These are phyloP conservation scores for Paxillus rubicundulus DNA, from an alignment of 768 basidiomycete genomes.

Conservation along the genomic window DNA sequence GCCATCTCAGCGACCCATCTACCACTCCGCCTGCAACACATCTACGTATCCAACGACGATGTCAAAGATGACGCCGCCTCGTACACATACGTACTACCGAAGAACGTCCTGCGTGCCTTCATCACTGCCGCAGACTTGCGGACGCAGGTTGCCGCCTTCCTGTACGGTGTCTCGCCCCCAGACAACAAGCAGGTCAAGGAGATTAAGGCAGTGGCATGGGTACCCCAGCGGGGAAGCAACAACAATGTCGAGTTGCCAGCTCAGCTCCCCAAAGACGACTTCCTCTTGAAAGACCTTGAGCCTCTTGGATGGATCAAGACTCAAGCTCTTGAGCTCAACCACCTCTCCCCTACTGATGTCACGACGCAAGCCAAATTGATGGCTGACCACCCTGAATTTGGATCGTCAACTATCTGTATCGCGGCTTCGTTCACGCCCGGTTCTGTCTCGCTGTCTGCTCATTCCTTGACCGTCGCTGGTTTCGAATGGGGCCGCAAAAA, in stretches of 20 bases:
- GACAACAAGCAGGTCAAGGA: slow-evolving; percentile 99
- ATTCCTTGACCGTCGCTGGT: slow-evolving; percentile 85
- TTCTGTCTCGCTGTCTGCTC: slow-evolving; percentile 92
- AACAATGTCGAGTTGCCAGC: slow-evolving; percentile 89
- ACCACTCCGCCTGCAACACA: slow-evolving; percentile 93
- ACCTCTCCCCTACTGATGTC: slow-evolving; percentile 90
- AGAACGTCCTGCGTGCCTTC: slow-evolving; percentile 94
- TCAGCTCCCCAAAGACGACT: slow-evolving; percentile 91
- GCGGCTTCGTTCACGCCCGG: slow-evolving; percentile 97
- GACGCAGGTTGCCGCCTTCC: slow-evolving; percentile 91
- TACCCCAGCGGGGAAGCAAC: slow-evolving; percentile 96
- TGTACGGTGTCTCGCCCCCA: slow-evolving; percentile 90
- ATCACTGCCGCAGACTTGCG: slow-evolving; percentile 91
- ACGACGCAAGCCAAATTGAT: slow-evolving; percentile 95
- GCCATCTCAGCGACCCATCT: slow-evolving; percentile 97
- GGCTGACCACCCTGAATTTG: slow-evolving; percentile 95
- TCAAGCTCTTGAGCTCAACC: slow-evolving; percentile 87
- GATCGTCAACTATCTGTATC: slow-evolving; percentile 89
- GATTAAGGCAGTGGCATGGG: slow-evolving; percentile 95
- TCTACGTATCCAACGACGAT: slow-evolving; percentile 98
- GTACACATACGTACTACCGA: slow-evolving; percentile 94
- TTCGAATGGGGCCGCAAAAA: slow-evolving; percentile 99
- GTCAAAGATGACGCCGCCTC: slow-evolving; percentile 97
- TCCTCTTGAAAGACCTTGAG: slow-evolving; percentile 91
- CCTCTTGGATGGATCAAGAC: slow-evolving; percentile 97